phyloP scores from a whole-genome alignment of 1,284 basidiomycete genomes.

The Trichosporon ovoides region DNA sequence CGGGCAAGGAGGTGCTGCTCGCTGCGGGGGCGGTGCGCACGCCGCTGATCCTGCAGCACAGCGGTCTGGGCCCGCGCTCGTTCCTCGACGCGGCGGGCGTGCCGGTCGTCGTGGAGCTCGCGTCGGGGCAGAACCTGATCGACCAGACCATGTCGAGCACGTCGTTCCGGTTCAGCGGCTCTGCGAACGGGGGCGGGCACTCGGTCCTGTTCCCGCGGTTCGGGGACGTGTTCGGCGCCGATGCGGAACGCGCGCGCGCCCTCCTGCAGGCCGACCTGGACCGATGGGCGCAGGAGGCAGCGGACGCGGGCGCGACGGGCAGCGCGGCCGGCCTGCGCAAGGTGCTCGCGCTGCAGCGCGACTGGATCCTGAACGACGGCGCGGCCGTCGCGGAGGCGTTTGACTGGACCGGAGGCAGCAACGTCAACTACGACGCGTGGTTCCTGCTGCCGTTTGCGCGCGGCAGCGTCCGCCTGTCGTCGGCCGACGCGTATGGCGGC shows the following conservation, averaged over 20 bases:
- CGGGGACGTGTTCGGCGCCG: conserved; percentile 30
- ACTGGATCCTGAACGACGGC: conserved; percentile 41
- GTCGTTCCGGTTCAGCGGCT: conserved; percentile 22
- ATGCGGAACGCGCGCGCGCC: conserved; percentile 17
- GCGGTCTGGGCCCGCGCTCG: conserved; percentile 45
- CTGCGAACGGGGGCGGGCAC: conserved; percentile 23
- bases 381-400: conserved; percentile 39
- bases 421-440: conserved; percentile 38
- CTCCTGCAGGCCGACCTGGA: conserved; percentile 34
- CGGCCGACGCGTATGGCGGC: conserved; percentile 31
- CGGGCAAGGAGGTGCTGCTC: conserved; percentile 48
- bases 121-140: conserved; percentile 47
- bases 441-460: conserved; percentile 45
- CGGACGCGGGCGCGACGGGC: conserved; percentile 31
- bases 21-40: conserved; percentile 50
- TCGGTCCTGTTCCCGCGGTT: conserved; percentile 35
- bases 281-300: conserved; percentile 39
- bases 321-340: conserved; percentile 30
- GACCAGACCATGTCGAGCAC: conserved; percentile 48
- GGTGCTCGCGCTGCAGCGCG: conserved; percentile 40
- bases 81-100: conserved; percentile 42
- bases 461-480: conserved; percentile 38
- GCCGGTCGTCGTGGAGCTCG: conserved; percentile 34
- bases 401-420: conserved; percentile 33
- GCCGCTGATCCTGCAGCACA: conserved; percentile 49